phyloP scores from a whole-genome alignment of 1,284 basidiomycete species.

The Hypsizygus ulmarius region DNA sequence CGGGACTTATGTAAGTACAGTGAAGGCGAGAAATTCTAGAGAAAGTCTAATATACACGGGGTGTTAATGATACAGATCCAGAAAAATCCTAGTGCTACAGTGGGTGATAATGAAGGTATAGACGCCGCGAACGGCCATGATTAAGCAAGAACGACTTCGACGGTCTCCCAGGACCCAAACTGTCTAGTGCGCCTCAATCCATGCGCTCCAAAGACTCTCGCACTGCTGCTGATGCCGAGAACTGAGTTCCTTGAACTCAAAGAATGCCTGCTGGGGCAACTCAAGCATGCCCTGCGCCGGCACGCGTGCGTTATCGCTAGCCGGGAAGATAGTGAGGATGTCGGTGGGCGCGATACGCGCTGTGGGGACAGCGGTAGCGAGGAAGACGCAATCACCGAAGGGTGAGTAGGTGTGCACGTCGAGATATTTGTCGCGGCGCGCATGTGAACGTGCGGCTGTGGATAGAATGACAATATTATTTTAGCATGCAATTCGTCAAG shows the following conservation, averaged over 20 bases:
- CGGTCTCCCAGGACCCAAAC: too few relatives aligned
- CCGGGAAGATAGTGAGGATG: constrained; percentile 55
- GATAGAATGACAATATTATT: constrained; percentile 1
- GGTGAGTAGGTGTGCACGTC: constrained; percentile 62
- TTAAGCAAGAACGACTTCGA: neutral
- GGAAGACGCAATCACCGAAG: constrained; percentile 60
- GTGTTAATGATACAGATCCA: constrained; percentile 1
- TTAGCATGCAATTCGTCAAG: constrained; percentile 3
- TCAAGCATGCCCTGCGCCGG: constrained; percentile 56
- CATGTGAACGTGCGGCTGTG: constrained; percentile 53
- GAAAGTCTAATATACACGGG: neutral
- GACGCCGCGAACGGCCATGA: neutral
- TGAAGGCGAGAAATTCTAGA: too few relatives aligned
- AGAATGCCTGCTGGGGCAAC: constrained; percentile 52
- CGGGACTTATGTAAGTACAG: too few relatives aligned
- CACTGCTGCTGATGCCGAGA: constrained; percentile 46
- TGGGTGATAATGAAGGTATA: neutral
- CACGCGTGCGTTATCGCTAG: constrained; percentile 33
- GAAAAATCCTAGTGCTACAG: constrained; percentile 9
- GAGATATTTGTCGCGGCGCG: constrained; percentile 49
- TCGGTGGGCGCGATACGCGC: constrained; percentile 58
- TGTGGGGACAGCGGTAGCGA: constrained; percentile 51
- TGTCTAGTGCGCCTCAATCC: constrained; percentile 35
- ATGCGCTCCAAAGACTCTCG: constrained; percentile 52
- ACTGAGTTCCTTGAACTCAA: constrained; percentile 50